Conservation (phyloP, 2,329 filamentous ascomycete species). For the Cercospora sp. region DNA sequence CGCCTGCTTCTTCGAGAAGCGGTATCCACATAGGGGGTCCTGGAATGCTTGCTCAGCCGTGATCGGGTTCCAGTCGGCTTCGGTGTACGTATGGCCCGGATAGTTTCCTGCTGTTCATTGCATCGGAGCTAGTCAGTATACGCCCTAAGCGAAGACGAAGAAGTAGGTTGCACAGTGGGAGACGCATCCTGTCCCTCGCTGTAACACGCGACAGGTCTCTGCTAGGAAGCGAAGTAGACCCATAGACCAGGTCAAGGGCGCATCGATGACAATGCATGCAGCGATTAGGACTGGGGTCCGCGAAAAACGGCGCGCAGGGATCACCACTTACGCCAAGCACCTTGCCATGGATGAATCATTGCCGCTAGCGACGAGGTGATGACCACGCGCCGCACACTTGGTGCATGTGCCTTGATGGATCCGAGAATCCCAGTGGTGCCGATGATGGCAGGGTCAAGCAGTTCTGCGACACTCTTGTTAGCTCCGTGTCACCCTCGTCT, state of each 20-base stretch:
- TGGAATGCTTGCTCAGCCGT: constrained; percentile 9
- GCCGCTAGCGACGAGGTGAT: constrained; percentile 11
- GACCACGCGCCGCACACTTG: constrained; percentile 6
- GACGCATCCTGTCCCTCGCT: neutral
- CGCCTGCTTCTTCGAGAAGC: constrained; percentile 7
- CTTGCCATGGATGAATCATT: constrained; percentile 2
- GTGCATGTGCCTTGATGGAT: constrained; percentile 6
- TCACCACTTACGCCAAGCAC: constrained; percentile 5
- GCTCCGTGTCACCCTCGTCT: neutral
- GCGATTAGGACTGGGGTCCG: neutral
- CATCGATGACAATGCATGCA: neutral
- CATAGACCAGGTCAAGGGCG: neutral
- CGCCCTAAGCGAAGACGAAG: neutral
- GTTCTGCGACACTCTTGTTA: neutral
- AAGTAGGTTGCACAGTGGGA: neutral
- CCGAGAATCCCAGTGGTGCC: constrained; percentile 5
- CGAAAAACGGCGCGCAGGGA: neutral
- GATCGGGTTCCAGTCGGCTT: constrained; percentile 13
- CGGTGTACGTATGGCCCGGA: constrained; percentile 5
- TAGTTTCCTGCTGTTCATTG: constrained; percentile 5
- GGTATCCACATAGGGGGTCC: constrained; percentile 1
- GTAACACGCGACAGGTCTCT: neutral
- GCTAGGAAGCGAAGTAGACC: constrained; percentile 3
- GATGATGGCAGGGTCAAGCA: constrained; percentile 9
- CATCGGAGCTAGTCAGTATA: neutral